These are phyloP conservation scores for Botrytis deweyae DNA, from an alignment of 2,329 filamentous ascomycete species.

Conservation along the genomic window DNA sequence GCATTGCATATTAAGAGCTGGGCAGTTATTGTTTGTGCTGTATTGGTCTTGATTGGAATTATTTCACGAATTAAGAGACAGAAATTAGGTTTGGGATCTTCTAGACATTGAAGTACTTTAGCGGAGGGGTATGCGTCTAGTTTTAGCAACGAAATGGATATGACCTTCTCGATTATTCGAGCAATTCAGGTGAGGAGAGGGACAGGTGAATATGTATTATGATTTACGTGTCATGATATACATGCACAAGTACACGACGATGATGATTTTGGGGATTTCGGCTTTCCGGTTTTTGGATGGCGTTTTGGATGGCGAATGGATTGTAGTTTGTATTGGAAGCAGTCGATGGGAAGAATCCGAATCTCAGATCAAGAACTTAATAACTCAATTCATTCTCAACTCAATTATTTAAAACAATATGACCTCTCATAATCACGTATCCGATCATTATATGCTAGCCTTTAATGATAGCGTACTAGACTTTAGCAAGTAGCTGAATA, in stretches of 20 bases:
- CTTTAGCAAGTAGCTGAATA: not conserved
- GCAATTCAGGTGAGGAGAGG: not conserved
- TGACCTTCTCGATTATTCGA: not conserved
- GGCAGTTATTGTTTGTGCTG: conserved; percentile 65
- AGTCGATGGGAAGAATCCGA: not conserved
- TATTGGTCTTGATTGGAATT: conserved; percentile 69
- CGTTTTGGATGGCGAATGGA: not conserved
- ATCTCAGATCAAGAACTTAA: not conserved
- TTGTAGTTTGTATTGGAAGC: not conserved
- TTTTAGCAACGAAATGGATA: not conserved
- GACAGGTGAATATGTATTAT: not conserved
- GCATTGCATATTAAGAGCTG: conserved; percentile 73
- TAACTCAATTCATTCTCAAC: not conserved
- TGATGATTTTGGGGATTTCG: not conserved
- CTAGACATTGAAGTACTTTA: not conserved
- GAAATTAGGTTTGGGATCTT: conserved; percentile 62
- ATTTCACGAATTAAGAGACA: conserved; percentile 76
- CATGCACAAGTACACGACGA: not conserved
- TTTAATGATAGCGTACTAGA: not conserved
- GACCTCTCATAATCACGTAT: not conserved
- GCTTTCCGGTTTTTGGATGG: not conserved
- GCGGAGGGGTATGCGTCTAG: not conserved
- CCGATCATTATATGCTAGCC: not conserved
- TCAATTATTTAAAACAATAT: not conserved
- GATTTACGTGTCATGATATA: not conserved